Evolutionary conservation across 2,329 filamentous ascomycete species (phyloP).

Genomic region (Aureobasidium lini): DNA sequence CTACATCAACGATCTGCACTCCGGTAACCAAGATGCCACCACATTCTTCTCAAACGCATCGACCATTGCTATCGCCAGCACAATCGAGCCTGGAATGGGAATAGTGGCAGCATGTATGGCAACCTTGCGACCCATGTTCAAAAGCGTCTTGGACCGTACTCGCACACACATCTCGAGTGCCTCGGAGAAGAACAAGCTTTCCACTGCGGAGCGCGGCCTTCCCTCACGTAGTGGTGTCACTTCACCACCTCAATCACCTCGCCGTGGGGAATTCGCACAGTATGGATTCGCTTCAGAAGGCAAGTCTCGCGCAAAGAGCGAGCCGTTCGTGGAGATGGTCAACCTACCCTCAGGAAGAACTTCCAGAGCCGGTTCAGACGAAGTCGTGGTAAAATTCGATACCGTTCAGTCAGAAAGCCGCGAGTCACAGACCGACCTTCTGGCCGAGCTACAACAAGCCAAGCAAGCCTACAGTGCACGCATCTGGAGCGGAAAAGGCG

Average conservation of each 20-base stretch:
- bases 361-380: background rate
- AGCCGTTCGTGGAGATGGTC: background rate
- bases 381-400: background rate
- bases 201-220: background rate
- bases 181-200: background rate
- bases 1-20: constrained; percentile 23
- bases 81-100: constrained; percentile 29
- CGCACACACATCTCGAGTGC: background rate
- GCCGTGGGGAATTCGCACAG: background rate
- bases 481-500: background rate
- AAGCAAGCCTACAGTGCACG: constrained; percentile 5
- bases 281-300: constrained; percentile 1
- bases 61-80: constrained; percentile 21
- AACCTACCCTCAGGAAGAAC: background rate
- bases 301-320: background rate
- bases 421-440: background rate
- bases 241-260: background rate
- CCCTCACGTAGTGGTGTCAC: background rate
- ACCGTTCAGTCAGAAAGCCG: background rate
- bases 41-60: background rate
- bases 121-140: constrained; percentile 27
- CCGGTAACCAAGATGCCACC: background rate
- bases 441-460: background rate
- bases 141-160: background rate
- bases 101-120: constrained; percentile 28